phyloP scores from a whole-genome alignment of 192 early-diverging fungal genomes.

The Gigaspora rosea region DNA sequence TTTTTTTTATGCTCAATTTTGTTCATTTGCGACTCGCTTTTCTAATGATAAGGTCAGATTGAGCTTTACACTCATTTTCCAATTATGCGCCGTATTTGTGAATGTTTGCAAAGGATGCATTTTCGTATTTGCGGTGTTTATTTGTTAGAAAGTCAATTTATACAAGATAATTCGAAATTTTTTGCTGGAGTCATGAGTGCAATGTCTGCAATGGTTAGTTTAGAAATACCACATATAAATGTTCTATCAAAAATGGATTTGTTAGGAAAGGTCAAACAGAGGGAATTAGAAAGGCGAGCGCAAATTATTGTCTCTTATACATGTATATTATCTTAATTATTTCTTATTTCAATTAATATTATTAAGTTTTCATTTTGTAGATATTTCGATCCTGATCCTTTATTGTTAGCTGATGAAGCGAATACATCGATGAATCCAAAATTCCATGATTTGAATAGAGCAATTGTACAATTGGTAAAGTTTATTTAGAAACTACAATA shows the following conservation, averaged over 20 bases:
- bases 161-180: constrained; percentile 95
- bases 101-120: constrained; percentile 65
- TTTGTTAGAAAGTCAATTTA: constrained; percentile 91
- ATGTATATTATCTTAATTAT: background rate
- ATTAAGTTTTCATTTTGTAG: constrained; percentile 37
- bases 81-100: constrained; percentile 85
- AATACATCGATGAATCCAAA: constrained; percentile 69
- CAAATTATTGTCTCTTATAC: background rate
- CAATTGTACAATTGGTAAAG: constrained; percentile 81
- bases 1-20: background rate
- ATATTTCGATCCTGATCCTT: constrained; percentile 90
- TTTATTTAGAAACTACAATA: background rate
- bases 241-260: constrained; percentile 98
- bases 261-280: constrained; percentile 62
- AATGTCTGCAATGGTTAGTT: constrained; percentile 92
- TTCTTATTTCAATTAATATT: constrained; percentile 20
- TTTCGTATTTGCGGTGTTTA: constrained; percentile 94
- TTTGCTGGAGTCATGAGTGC: constrained; percentile 96
- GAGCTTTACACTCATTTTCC: constrained; percentile 98
- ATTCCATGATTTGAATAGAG: constrained; percentile 85
- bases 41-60: constrained; percentile 73
- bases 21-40: background rate
- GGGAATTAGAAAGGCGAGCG: constrained; percentile 58
- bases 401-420: constrained; percentile 82
- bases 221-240: constrained; percentile 98